These are phyloP conservation scores for Mucor irregularis DNA, from an alignment of 371 early-diverging fungal species.

Conservation along the genomic window DNA sequence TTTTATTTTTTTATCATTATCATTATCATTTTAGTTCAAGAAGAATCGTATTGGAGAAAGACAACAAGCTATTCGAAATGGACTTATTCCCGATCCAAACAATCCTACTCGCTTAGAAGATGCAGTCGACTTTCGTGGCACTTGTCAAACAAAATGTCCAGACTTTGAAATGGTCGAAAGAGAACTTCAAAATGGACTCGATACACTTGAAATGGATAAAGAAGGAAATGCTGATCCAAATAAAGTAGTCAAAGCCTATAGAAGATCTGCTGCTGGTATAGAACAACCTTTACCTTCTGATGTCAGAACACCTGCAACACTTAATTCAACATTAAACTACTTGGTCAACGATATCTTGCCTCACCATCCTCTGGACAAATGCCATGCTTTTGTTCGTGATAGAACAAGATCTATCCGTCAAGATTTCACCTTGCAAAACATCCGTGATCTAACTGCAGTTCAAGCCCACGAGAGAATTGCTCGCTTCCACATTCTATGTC, in stretches of 20 bases:
- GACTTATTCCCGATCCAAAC: conserved; percentile 65
- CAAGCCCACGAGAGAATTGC: conserved; percentile 83
- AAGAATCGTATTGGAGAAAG: conserved; percentile 45
- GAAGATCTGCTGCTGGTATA: conserved; percentile 87
- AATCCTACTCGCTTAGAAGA: conserved; percentile 57
- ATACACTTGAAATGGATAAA: conserved; percentile 70
- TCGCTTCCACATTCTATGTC: conserved; percentile 83
- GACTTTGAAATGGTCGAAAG: conserved; percentile 89
- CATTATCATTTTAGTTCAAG: conserved; percentile 35
- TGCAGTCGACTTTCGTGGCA: conserved; percentile 75
- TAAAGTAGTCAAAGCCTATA: conserved; percentile 81
- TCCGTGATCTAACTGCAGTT: conserved; percentile 67
- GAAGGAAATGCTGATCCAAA: conserved; percentile 58
- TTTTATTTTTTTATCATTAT: no score
- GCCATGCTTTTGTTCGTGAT: conserved; percentile 89
- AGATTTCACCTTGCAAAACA: conserved; percentile 89
- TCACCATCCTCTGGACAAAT: conserved; percentile 54
- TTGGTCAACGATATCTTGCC: conserved; percentile 66
- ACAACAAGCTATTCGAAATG: conserved; percentile 45
- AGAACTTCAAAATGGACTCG: conserved; percentile 72
- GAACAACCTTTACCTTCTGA: conserved; percentile 87
- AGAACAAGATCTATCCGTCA: conserved; percentile 87
- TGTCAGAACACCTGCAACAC: conserved; percentile 78
- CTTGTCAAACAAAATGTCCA: conserved; percentile 89
- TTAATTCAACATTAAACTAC: conserved; percentile 81